Evolutionary conservation across 1,284 basidiomycete species (phyloP).

Genomic region (Cronartium quercuum): DNA sequence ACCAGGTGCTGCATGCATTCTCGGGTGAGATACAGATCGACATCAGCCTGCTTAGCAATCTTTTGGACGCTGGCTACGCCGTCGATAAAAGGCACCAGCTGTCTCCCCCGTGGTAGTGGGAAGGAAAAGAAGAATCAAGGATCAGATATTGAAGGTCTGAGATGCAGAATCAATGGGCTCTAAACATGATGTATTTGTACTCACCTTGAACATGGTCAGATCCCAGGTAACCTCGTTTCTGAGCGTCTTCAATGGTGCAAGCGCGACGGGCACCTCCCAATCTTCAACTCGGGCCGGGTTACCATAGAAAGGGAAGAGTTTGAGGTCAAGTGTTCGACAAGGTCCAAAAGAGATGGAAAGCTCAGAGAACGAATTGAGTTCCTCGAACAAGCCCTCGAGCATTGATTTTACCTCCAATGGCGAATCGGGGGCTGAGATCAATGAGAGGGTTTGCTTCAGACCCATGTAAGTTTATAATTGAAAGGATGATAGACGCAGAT

Average conservation of each 20-base stretch:
- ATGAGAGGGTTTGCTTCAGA: constrained; percentile 75
- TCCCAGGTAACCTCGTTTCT: constrained; percentile 85
- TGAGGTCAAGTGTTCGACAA: constrained; percentile 65
- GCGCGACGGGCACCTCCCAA: constrained; percentile 89
- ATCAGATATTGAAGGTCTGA: no score
- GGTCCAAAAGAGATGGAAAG: constrained; percentile 78
- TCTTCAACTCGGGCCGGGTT: constrained; percentile 83
- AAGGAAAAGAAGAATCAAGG: constrained; percentile 5
- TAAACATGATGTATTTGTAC: no score
- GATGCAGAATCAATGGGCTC: no score
- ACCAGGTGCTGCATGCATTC: constrained; percentile 86
- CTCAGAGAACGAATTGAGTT: constrained; percentile 93
- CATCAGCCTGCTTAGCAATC: constrained; percentile 86
- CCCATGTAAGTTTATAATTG: not conserved
- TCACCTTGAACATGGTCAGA: constrained; percentile 78
- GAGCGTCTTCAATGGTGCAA: constrained; percentile 73
- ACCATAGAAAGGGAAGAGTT: constrained; percentile 88
- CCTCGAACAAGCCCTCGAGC: constrained; percentile 93
- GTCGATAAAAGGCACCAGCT: constrained; percentile 75
- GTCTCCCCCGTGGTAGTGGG: no score
- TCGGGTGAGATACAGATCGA: constrained; percentile 73
- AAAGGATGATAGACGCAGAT: no score
- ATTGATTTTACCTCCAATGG: constrained; percentile 71
- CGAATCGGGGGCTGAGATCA: constrained; percentile 69
- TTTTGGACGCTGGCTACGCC: constrained; percentile 84